These are phyloP conservation scores for Aspergillus luchuensis DNA, from an alignment of 2,329 filamentous ascomycete species.

Conservation along the genomic window DNA sequence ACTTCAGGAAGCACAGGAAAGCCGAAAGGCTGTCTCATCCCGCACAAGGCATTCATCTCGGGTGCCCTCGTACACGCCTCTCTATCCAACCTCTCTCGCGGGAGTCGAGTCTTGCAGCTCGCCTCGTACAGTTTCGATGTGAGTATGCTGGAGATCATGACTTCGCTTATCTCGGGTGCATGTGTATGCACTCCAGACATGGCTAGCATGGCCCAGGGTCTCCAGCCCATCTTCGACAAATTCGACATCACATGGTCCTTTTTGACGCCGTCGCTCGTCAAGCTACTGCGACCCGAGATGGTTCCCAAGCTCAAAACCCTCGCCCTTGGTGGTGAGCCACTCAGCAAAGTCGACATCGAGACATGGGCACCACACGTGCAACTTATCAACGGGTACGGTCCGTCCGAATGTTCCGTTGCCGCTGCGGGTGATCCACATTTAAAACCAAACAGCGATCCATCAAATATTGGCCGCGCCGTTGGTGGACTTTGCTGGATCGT, in stretches of 20 bases:
- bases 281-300: neutral
- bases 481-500: constrained; percentile 11
- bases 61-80: neutral
- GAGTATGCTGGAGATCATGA: neutral
- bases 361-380: constrained; percentile 5
- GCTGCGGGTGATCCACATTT: constrained; percentile 2
- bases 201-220: neutral
- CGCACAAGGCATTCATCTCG: neutral
- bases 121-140: neutral
- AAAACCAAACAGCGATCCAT: neutral
- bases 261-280: constrained; percentile 2
- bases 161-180: neutral
- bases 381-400: constrained; percentile 10
- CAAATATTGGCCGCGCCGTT: constrained; percentile 7
- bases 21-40: constrained; percentile 8
- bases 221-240: neutral
- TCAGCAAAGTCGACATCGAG: constrained; percentile 1
- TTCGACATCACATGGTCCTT: neutral
- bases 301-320: constrained; percentile 9
- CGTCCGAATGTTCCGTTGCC: constrained; percentile 10
- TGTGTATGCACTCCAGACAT: neutral
- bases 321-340: constrained; percentile 9
- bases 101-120: neutral
- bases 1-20: constrained; percentile 10
- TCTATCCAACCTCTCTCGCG: neutral